A percentile compares a stretch with the other conserved stretches of the same genome.
phyloP scores from a whole-genome alignment of 75 land plant species.

The Larix kaempferi region DNA sequence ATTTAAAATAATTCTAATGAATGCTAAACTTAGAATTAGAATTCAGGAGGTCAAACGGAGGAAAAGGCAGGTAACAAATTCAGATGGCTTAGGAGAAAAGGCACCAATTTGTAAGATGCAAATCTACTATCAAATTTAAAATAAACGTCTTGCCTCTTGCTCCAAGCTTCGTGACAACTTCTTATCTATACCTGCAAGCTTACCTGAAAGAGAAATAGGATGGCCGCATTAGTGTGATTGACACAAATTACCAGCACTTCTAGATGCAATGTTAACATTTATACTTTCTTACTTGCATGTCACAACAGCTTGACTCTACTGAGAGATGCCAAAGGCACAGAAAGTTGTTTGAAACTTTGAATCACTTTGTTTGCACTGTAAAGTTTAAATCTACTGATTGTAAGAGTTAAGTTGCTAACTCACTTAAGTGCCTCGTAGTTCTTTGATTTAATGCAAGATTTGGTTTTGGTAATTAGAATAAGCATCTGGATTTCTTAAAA shows the following conservation, averaged over 20 bases:
- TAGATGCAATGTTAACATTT: no score
- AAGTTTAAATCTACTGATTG: no score
- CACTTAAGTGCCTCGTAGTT: no score
- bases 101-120: background rate
- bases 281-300: no score
- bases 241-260: background rate
- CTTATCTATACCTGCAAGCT: constrained; percentile 65
- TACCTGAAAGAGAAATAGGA: constrained; percentile 41
- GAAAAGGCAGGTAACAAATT: background rate
- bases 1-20: background rate
- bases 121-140: background rate
- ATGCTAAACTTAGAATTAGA: background rate
- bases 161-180: constrained; percentile 81
- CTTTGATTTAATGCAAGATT: no score
- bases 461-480: no score
- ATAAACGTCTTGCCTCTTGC: constrained; percentile 53
- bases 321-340: no score
- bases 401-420: no score
- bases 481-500: no score
- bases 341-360: no score
- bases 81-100: background rate
- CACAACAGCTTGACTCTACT: no score
- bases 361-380: no score
- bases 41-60: background rate
- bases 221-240: background rate